Base-by-base conservation (phyloP, 1,139 yeast genomes). In the Pichiaceae sp. region DNA sequence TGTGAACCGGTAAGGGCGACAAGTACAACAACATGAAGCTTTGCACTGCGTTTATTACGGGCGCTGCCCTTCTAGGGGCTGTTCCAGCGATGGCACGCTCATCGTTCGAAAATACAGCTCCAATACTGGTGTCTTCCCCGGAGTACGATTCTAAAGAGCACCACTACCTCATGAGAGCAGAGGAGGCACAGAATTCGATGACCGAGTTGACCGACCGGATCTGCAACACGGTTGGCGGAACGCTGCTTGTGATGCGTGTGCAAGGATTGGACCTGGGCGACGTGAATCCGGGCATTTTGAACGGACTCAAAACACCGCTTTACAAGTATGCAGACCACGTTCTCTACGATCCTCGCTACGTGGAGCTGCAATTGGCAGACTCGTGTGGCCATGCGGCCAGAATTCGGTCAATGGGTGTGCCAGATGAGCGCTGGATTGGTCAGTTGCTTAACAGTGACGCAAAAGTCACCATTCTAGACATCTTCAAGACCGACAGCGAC, bases 81-180 rank as follows among this genome's bases (percentile, higher is more conserved):
- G n/a, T 6, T 14, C 16, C 28, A 9, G 28, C n/a, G 16, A 14
- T 12, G 28, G 35, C 35, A 6, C n/a, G 25, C 6, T 21, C 31
- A 12, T 33, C 53, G 3, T 52, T 46, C 36, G 43, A 47, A 27
- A 52, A 52, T 39, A 43, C 56, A 2, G 48, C 55, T 4, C 56
- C 56, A 9, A 31, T 52, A 14, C 38, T 49, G 25, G 42, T 47
- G 23, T 35, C 44, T 12, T 44, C 49, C 4, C 35, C 46, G 9
- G 17, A 33, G 5, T 36, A 27, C 15, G 20, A 29, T 16, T 21
- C 31, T n/a, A n/a, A 36, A 7, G 21, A 30, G 6, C 33, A 36
- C 25, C 42, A 39, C n/a, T 43, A 46, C 27, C 30, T 38, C 8
- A 34, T 28, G 18, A 32, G 36, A 6, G 11, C 33, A 11, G 21